These are phyloP conservation scores for Fermentozyma sake DNA, from an alignment of 1,139 yeast species.

Conservation along the genomic window DNA sequence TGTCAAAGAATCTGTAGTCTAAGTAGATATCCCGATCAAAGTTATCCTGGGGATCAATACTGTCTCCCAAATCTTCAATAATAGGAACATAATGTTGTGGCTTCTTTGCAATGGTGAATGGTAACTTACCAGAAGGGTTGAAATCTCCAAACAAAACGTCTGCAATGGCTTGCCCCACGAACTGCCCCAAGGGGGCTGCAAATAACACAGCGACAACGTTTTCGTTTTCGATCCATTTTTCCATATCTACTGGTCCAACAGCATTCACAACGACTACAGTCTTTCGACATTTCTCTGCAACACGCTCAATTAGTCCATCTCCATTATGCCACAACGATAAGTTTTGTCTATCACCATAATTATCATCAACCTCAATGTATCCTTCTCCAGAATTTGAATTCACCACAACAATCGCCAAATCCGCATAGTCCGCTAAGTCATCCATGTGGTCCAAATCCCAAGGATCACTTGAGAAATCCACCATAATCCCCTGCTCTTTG, in stretches of 20 bases:
- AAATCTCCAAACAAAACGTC: constrained; percentile 51
- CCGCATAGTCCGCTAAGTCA: constrained; percentile 46
- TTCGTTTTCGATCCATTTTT: constrained; percentile 54
- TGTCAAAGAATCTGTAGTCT: constrained; percentile 56
- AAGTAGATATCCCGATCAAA: constrained; percentile 46
- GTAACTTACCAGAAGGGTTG: constrained; percentile 60
- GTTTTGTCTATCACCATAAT: constrained; percentile 58
- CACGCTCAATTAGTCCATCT: constrained; percentile 46
- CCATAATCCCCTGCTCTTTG: constrained; percentile 37
- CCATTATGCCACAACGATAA: constrained; percentile 59
- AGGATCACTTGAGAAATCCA: constrained; percentile 39
- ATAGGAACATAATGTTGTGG: constrained; percentile 51
- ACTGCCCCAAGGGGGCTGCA: constrained; percentile 58
- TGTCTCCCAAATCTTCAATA: constrained; percentile 35
- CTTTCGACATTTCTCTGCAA: constrained; percentile 47
- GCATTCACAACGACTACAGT: constrained; percentile 55
- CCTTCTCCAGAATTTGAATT: constrained; percentile 58
- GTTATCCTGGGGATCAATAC: constrained; percentile 43
- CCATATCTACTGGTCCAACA: constrained; percentile 59
- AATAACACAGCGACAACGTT: constrained; percentile 55
- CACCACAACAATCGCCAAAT: constrained; percentile 50
- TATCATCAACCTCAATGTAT: constrained; percentile 51
- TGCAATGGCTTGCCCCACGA: constrained; percentile 37
- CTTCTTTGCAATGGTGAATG: constrained; percentile 59
- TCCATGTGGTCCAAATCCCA: constrained; percentile 43